Conservation (phyloP, 805 yeast genomes). For the Teunomyces kruisii region DNA sequence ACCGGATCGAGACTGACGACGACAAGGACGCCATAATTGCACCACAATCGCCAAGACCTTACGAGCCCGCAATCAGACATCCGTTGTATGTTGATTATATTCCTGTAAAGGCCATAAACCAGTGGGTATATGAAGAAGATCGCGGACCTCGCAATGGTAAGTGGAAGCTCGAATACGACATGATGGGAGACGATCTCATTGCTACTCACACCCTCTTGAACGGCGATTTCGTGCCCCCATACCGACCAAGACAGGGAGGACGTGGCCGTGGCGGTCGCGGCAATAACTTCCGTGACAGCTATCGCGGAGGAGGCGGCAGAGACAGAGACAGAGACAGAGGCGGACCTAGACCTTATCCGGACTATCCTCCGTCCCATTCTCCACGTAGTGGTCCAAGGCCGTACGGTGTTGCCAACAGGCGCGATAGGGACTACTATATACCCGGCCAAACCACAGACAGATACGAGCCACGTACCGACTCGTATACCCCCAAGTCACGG, state of each 20-base stretch:
- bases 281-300: slow-evolving; percentile 8
- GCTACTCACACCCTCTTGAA: slow-evolving; percentile 32
- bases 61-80: slow-evolving; percentile 15
- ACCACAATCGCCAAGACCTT: slow-evolving; percentile 19
- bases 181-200: slow-evolving; percentile 30
- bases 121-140: slow-evolving; percentile 49
- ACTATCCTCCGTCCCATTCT: not conserved
- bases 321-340: slow-evolving; percentile 7
- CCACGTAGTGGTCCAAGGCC: slow-evolving; percentile 12
- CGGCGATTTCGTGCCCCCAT: slow-evolving; percentile 15
- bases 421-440: slow-evolving; percentile 12
- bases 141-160: slow-evolving; percentile 44
- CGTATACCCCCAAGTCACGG: slow-evolving; percentile 10
- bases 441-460: slow-evolving; percentile 7
- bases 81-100: slow-evolving; percentile 42
- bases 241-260: slow-evolving; percentile 8
- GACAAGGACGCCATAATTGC: slow-evolving; percentile 7
- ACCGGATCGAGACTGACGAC: slow-evolving; percentile 15
- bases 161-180: slow-evolving; percentile 43
- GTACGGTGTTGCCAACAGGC: slow-evolving; percentile 9
- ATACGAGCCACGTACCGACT: slow-evolving; percentile 10
- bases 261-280: slow-evolving; percentile 11
- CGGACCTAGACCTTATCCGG: not conserved
- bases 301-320: no score
- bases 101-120: slow-evolving; percentile 45